These are phyloP conservation scores for Coriaria nepalensis DNA, from an alignment of 306 rosid species.

Conservation along the genomic window DNA sequence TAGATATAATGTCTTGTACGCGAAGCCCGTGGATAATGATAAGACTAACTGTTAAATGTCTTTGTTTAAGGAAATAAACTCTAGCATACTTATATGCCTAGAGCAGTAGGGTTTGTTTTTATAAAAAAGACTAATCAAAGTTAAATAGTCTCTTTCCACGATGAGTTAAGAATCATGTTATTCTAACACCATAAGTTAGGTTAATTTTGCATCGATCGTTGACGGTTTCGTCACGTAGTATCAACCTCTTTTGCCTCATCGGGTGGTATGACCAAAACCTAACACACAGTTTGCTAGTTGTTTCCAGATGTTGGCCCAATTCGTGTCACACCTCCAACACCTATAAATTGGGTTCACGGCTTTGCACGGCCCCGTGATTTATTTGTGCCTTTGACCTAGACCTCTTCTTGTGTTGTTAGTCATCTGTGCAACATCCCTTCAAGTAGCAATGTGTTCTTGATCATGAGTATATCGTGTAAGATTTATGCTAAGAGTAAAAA, in stretches of 20 bases:
- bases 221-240: conserved; percentile 40
- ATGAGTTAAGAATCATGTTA: too few relatives aligned
- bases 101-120: too few relatives aligned
- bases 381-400: conserved; percentile 19
- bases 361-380: conserved; percentile 17
- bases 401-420: too few relatives aligned
- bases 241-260: conserved; percentile 39
- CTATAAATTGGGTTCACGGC: conserved; percentile 78
- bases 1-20: conserved; percentile 18
- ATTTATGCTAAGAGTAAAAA: background rate
- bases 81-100: too few relatives aligned
- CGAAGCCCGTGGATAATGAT: conserved; percentile 54
- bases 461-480: background rate
- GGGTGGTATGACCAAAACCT: conserved; percentile 59
- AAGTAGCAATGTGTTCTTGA: background rate
- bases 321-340: conserved; percentile 56
- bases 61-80: too few relatives aligned
- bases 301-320: conserved; percentile 53
- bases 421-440: conserved; percentile 11
- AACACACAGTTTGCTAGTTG: conserved; percentile 39
- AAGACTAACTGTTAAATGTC: conserved; percentile 29
- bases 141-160: too few relatives aligned
- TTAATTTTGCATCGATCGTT: too few relatives aligned
- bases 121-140: conserved; percentile 99
- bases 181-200: too few relatives aligned